These are phyloP conservation scores for Agrostemma githago DNA, from an alignment of 148 eudicot species.

Conservation along the genomic window DNA sequence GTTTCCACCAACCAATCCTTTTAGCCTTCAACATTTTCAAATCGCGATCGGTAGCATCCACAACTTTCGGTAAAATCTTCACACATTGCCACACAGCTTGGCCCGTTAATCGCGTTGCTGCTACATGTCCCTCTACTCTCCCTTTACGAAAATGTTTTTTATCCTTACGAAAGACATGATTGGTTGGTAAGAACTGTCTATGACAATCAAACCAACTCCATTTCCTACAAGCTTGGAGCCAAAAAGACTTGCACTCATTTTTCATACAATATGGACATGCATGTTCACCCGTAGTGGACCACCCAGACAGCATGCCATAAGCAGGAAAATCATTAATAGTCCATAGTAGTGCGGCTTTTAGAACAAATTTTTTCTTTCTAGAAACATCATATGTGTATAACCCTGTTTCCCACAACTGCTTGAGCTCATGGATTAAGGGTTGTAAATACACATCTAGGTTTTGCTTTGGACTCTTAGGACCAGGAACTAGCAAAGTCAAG, in stretches of 20 bases:
- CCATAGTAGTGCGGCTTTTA: not conserved
- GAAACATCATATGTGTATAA: not conserved
- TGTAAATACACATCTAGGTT: not conserved
- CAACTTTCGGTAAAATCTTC: too few species aligned
- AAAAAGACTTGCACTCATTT: not conserved
- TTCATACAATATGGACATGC: not conserved
- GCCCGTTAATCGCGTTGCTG: too few species aligned
- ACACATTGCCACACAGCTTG: too few species aligned
- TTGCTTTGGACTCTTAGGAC: not conserved
- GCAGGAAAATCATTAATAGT: conserved; percentile 6
- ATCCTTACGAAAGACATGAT: too few species aligned
- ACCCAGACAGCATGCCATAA: conserved; percentile 2
- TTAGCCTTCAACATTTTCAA: too few species aligned
- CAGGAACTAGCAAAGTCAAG: not conserved
- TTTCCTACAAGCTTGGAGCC: too few species aligned
- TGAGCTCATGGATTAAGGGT: not conserved
- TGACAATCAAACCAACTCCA: too few species aligned
- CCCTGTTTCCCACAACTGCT: not conserved
- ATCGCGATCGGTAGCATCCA: too few species aligned
- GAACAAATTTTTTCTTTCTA: not conserved
- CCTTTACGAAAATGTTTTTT: too few species aligned
- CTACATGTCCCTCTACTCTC: too few species aligned
- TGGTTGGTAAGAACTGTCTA: too few species aligned
- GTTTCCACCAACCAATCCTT: too few species aligned
- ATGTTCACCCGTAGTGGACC: not conserved